Base-by-base conservation (phyloP, 352 stramenopile genomes). In the Pythium monospermum region DNA sequence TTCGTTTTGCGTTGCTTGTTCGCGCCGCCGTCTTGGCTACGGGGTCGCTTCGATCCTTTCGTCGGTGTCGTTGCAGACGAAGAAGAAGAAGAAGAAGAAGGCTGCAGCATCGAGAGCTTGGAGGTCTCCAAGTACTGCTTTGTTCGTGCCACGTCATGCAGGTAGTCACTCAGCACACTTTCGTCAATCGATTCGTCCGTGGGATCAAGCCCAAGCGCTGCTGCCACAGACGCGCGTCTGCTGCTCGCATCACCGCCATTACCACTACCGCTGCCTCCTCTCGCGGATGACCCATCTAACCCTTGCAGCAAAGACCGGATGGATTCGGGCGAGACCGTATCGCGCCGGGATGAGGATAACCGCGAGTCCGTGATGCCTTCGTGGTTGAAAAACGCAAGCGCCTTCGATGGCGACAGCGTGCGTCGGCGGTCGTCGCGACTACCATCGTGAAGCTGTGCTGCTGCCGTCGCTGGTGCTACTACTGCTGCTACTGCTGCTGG, bases 351-450 rank as follows among this genome's bases (percentile, higher is more conserved):
- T 16, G 49, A 53, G 27, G 53, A 52, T 2, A 52, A 15, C 6
- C 45, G 48, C 13, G 40, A 49, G 27, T 62, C 48, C 31, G 37
- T 57, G 40, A 51, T 54, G 33, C 41, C 39, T 12, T 48, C 61
- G 18, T 59, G 41, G 26, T 30, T 47, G 21, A 71, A 45, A 1
- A 86, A 51, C 35, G 69, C 30, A 18, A 59, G 43, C 39, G 64
- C 66, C 21, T 73, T 79, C 16, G 66, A 54, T 13, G 75, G 75
- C 38, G 74, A 85, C 49, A 87, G 54, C 40, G 74, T 84, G 16
- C 47, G 49, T 21, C 50, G 49, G 7, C 49, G 53, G 11, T 38
- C 46, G 41, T 61, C 55, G 50, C 40, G 49, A 28, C 13, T 21
- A 37, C 36, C 16, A 16, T 11, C 13, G 4, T 7, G 16, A 27